Evolutionary conservation across 495 filamentous ascomycete genomes (phyloP).

Genomic region (Parathielavia appendiculata): DNA sequence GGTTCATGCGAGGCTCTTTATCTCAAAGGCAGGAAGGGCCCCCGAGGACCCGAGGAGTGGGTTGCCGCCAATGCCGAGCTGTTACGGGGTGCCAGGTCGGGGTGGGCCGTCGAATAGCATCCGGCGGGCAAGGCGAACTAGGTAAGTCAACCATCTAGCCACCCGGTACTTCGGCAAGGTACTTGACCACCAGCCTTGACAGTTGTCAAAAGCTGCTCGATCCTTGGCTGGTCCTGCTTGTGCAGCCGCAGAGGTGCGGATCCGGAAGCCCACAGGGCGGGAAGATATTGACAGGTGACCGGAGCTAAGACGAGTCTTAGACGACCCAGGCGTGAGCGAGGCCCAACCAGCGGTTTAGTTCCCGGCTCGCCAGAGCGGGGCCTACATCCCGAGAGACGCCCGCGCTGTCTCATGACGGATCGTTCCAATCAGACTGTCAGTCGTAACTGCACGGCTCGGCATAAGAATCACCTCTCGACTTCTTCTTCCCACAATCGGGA

Average conservation of each 20-base stretch:
- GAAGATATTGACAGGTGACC: conserved; percentile 4
- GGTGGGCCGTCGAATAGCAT: conserved; percentile 12
- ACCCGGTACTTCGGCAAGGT: not conserved
- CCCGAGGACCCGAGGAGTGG: conserved; percentile 1
- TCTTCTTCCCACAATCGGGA: not conserved
- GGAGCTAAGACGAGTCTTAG: not conserved
- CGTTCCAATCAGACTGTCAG: no score
- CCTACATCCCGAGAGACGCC: conserved; percentile 5
- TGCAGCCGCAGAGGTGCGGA: not conserved
- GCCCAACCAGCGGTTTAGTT: not conserved
- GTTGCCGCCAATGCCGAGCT: conserved; percentile 18
- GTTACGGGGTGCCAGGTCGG: conserved; percentile 9
- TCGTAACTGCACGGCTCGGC: no score
- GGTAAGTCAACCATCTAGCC: conserved; percentile 6
- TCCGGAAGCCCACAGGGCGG: conserved; percentile 10
- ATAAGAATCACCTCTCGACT: not conserved
- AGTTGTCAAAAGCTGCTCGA: not conserved
- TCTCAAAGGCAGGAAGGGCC: conserved; percentile 2
- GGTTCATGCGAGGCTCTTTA: conserved; percentile 9
- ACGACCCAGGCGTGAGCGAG: not conserved
- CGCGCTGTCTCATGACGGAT: not conserved
- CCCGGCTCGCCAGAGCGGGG: not conserved
- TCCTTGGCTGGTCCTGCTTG: conserved; percentile 17
- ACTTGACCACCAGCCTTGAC: no score
- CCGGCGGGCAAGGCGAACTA: conserved; percentile 8